These are phyloP conservation scores for Pharnaceum exiguum DNA, from an alignment of 148 eudicot genomes.

Conservation along the genomic window DNA sequence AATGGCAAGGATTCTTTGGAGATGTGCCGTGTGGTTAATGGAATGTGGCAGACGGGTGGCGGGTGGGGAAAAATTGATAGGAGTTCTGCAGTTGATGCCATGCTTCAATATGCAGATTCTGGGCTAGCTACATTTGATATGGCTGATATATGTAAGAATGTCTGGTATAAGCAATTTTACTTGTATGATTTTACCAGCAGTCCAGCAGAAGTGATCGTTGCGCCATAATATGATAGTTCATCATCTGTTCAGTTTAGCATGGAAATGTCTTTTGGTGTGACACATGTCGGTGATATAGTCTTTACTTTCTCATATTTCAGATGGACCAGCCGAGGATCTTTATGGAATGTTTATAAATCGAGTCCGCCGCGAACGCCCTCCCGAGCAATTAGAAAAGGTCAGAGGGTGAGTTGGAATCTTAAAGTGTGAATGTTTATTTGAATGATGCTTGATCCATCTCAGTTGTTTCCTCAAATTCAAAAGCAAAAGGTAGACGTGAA, in stretches of 20 bases:
- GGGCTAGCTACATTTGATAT: slow-evolving; percentile 74
- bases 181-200: too few species aligned
- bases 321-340: slow-evolving; percentile 98
- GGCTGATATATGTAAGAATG: slow-evolving; percentile 74
- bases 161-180: neutral
- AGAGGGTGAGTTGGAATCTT: slow-evolving; percentile 66
- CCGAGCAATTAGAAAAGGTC: slow-evolving; percentile 70
- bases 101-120: slow-evolving; percentile 74
- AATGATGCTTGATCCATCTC: neutral
- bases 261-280: neutral
- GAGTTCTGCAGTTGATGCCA: slow-evolving; percentile 59
- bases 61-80: slow-evolving; percentile 68
- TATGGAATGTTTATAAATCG: slow-evolving; percentile 95
- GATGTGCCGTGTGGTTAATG: slow-evolving; percentile 62
- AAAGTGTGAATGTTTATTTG: neutral
- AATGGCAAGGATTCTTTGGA: slow-evolving; percentile 65
- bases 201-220: too few species aligned
- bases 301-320: slow-evolving; percentile 28
- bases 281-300: neutral
- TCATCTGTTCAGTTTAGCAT: neutral
- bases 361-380: slow-evolving; percentile 88
- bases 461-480: neutral
- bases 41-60: slow-evolving; percentile 90
- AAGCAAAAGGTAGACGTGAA: neutral
- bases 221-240: neutral